Percentiles rank a stretch among this genome's conserved stretches.
These are phyloP conservation scores for Agarophyton chilense DNA, from an alignment of 23 red algal species.

Conservation along the genomic window DNA sequence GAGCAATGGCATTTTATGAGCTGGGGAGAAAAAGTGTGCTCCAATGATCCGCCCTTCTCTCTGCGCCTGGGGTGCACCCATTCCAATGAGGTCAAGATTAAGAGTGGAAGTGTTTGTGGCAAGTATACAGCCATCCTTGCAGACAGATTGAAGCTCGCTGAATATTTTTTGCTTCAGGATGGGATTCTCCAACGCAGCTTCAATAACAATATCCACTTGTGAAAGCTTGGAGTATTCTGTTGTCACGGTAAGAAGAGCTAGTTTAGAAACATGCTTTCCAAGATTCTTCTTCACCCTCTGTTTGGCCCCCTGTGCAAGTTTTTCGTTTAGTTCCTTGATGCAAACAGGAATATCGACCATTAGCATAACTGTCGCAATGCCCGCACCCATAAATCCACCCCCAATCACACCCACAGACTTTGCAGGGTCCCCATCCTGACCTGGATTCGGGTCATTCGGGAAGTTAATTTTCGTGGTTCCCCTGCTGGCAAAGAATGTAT, in stretches of 20 bases:
- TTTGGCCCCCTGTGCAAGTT: conserved; percentile 64
- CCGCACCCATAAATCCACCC: conserved; percentile 98
- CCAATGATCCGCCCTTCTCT: conserved; percentile 88
- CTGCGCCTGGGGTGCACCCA: conserved; percentile 70
- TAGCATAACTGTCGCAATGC: conserved; percentile 87
- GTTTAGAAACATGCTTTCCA: conserved; percentile 15
- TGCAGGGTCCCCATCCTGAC: conserved; percentile 7
- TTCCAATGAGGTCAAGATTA: conserved; percentile 95
- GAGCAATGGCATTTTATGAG: conserved; percentile 94
- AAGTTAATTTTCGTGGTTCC: conserved; percentile 60
- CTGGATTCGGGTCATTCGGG: conserved; percentile 18
- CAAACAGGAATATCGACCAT: conserved; percentile 71
- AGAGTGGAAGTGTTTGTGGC: conserved; percentile 97
- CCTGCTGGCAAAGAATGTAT: conserved; percentile 91
- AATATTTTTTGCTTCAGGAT: conserved; percentile 94
- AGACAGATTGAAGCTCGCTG: conserved; percentile 59
- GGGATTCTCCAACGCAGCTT: conserved; percentile 94
- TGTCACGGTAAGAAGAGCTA: conserved; percentile 53
- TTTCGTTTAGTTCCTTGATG: conserved; percentile 92
- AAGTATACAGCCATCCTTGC: conserved; percentile 81
- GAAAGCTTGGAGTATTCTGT: conserved; percentile 65
- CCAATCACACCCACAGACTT: conserved; percentile 83
- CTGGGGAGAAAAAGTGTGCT: conserved; percentile 97
- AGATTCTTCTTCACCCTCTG: conserved; percentile 85
- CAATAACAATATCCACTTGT: conserved; percentile 91